Evolutionary conservation across 1,284 basidiomycete genomes (phyloP).

Genomic region (Limonomyces culmigenus): DNA sequence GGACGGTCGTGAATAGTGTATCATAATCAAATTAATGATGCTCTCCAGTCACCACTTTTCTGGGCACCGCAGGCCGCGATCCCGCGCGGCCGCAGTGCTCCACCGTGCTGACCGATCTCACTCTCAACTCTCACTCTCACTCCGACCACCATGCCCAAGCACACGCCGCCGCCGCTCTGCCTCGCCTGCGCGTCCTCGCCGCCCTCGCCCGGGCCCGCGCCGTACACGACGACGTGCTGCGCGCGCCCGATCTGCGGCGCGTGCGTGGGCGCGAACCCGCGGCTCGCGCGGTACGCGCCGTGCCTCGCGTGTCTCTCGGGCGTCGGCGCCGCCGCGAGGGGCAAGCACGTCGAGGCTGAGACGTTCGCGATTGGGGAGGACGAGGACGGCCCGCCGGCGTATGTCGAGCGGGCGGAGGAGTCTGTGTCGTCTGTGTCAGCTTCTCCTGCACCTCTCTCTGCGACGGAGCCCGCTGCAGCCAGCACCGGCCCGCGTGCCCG

Average conservation of each 20-base stretch:
- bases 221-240: conserved; percentile 41
- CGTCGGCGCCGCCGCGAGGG: conserved; percentile 23
- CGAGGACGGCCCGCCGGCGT: conserved; percentile 46
- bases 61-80: too few species aligned
- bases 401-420: conserved; percentile 36
- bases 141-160: conserved; percentile 6
- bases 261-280: conserved; percentile 36
- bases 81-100: too few species aligned
- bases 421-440: conserved; percentile 7
- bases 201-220: conserved; percentile 12
- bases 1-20: too few species aligned
- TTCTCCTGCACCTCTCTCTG: conserved; percentile 2
- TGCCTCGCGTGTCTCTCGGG: conserved; percentile 47
- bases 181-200: conserved; percentile 48
- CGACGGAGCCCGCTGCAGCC: conserved; percentile 1
- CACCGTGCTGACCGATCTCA: too few species aligned
- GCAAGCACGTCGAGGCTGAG: conserved; percentile 34
- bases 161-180: too few species aligned
- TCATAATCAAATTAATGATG: too few species aligned
- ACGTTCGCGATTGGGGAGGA: conserved; percentile 35
- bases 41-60: too few species aligned
- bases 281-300: conserved; percentile 42
- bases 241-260: conserved; percentile 35
- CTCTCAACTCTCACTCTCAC: too few species aligned
- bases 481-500: conserved; percentile 9